Evolutionary conservation across 2,329 filamentous ascomycete species (phyloP), one percentile per base, ranked within the genome.

Genomic region (Claviceps monticola): DNA sequence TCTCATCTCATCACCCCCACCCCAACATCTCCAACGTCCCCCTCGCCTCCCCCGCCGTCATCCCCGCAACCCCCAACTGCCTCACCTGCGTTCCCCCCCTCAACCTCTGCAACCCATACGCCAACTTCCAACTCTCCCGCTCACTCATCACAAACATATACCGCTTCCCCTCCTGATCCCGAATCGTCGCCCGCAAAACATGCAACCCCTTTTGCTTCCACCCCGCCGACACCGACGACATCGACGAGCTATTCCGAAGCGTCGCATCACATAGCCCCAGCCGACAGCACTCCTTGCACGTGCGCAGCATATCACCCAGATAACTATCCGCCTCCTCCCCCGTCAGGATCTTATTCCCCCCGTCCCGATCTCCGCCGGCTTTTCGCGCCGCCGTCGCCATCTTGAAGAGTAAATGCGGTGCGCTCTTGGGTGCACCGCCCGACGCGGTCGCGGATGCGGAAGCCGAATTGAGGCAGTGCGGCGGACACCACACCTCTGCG

Each of bases 401-500:
- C 61, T 74, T 75, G 59, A 71, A 68, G 58, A 73, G 67, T 56
- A 72, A 65, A 57, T 71, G 71, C 53, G 71, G 70, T 48, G 66
- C 64, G 53, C 67, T 68, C 59, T 61, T 65, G 41, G 64, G 62
- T 34, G 29, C 29, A 56, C 61, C 62, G 42, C 65, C 63, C 56
- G 70, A 61, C 56, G 70, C 61, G 21, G 13, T 16, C 54, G 72
- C 66, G 57, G 70, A 64, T 58, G 70, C 61, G 61, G 69, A 54
- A 57, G 56, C 44, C 2, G 67, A 65, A 63, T 71, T 71, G 65
- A 78, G 71, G 66, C 71, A 79, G 66, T 83, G 79, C 62, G 79
- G 75, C 62, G 82, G 80, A 65, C 84, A 89, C 80, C 84, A 88
- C 73, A 93, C 83, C 78, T 97, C 93, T 67, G 94, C 82, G 57